phyloP scores from a whole-genome alignment of 352 stramenopile species.

The Globisporangium middletonii region DNA sequence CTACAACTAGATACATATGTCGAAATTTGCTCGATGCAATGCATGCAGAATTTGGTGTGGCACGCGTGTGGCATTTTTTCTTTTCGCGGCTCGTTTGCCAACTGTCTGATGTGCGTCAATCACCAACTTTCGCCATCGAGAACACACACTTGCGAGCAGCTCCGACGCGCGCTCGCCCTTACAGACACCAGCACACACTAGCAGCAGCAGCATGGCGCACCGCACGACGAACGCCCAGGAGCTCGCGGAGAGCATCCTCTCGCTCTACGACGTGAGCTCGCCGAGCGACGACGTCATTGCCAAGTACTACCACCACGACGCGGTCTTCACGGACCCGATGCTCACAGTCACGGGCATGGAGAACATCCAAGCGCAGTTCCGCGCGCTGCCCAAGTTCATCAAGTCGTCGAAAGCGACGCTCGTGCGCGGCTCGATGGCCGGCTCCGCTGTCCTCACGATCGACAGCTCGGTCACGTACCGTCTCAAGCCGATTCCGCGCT shows the following conservation, averaged over 20 bases:
- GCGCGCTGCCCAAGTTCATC: constrained; percentile 69
- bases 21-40: neutral
- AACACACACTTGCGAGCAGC: neutral
- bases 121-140: neutral
- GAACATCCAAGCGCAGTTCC: constrained; percentile 85
- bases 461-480: constrained; percentile 74
- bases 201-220: constrained; percentile 32
- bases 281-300: constrained; percentile 64
- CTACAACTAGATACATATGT: neutral
- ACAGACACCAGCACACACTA: neutral
- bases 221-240: constrained; percentile 70
- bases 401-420: constrained; percentile 72
- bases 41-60: neutral
- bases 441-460: constrained; percentile 70
- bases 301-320: constrained; percentile 70
- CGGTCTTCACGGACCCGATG: constrained; percentile 76
- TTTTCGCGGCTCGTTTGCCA: neutral
- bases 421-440: constrained; percentile 78
- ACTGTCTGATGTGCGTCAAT: neutral
- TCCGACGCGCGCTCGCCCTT: neutral
- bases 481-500: constrained; percentile 65
- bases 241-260: constrained; percentile 73
- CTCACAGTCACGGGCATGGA: constrained; percentile 65
- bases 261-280: constrained; percentile 76
- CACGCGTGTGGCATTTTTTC: neutral